These are phyloP conservation scores for Picea glauca DNA, from an alignment of 75 land plant genomes.

Conservation along the genomic window DNA sequence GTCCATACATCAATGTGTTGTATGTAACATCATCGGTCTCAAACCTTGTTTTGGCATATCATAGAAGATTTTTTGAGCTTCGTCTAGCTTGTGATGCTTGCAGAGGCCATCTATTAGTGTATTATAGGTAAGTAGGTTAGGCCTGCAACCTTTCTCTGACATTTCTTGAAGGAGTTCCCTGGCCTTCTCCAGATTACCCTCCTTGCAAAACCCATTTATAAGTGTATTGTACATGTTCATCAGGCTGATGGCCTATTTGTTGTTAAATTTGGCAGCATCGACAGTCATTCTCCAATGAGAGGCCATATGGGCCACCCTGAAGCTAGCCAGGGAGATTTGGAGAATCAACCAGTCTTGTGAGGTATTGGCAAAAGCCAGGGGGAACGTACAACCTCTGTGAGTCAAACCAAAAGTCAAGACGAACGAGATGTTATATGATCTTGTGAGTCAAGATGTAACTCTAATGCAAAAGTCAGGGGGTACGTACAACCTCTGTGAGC, in stretches of 20 bases:
- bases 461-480: no score
- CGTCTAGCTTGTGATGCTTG: conserved; percentile 3
- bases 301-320: no score
- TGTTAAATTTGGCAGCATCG: no score
- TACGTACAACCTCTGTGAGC: no score
- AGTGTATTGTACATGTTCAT: conserved; percentile 33
- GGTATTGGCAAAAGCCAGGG: no score
- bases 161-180: conserved; percentile 15
- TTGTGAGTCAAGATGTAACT: no score
- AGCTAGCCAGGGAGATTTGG: no score
- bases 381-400: no score
- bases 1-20: conserved; percentile 16
- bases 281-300: no score
- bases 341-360: no score
- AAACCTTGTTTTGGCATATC: conserved; percentile 15
- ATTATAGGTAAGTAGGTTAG: conserved; percentile 16
- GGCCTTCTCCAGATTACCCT: conserved; percentile 18
- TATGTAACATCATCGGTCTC: conserved; percentile 20
- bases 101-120: conserved; percentile 10
- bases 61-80: conserved; percentile 20
- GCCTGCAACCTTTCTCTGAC: conserved; percentile 3
- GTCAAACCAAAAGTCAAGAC: no score
- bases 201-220: conserved; percentile 24
- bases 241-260: conserved; percentile 13
- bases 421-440: no score